Evolutionary conservation across 2,329 filamentous ascomycete species (phyloP).

Genomic region (Alternaria gansuensis): DNA sequence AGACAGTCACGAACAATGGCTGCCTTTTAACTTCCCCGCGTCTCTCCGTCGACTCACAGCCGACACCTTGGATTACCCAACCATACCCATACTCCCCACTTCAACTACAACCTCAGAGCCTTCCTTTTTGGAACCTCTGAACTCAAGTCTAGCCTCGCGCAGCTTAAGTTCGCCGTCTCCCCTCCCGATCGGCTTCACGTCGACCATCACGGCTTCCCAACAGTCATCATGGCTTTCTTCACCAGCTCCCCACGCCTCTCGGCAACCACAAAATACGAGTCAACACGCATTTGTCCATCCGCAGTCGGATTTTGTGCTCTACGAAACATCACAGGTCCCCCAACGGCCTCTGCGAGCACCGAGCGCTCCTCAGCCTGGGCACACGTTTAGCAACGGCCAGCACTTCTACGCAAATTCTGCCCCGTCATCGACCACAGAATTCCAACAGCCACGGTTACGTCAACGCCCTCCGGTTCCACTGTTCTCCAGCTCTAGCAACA

Average conservation of each 20-base stretch:
- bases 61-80: slow-evolving; percentile 46
- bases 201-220: slow-evolving; percentile 83
- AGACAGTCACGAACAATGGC: slow-evolving; percentile 52
- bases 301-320: slow-evolving; percentile 82
- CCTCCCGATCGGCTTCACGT: slow-evolving; percentile 71
- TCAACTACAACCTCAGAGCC: slow-evolving; percentile 49
- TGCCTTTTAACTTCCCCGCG: slow-evolving; percentile 49
- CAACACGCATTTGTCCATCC: slow-evolving; percentile 57
- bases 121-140: slow-evolving; percentile 64
- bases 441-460: slow-evolving; percentile 64
- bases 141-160: slow-evolving; percentile 70
- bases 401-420: slow-evolving; percentile 75
- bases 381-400: slow-evolving; percentile 66
- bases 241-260: slow-evolving; percentile 62
- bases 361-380: slow-evolving; percentile 63
- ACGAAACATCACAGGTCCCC: slow-evolving; percentile 61
- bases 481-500: slow-evolving; percentile 69
- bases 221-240: slow-evolving; percentile 81
- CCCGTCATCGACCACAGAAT: slow-evolving; percentile 66
- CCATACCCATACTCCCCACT: slow-evolving; percentile 38
- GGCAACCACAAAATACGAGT: slow-evolving; percentile 59
- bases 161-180: slow-evolving; percentile 65
- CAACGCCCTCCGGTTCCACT: slow-evolving; percentile 75
- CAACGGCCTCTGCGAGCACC: slow-evolving; percentile 60
- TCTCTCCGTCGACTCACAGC: slow-evolving; percentile 38